Evolutionary conservation across 1,139 yeast species (phyloP).

Genomic region (Arxiozyma heterogenica): DNA sequence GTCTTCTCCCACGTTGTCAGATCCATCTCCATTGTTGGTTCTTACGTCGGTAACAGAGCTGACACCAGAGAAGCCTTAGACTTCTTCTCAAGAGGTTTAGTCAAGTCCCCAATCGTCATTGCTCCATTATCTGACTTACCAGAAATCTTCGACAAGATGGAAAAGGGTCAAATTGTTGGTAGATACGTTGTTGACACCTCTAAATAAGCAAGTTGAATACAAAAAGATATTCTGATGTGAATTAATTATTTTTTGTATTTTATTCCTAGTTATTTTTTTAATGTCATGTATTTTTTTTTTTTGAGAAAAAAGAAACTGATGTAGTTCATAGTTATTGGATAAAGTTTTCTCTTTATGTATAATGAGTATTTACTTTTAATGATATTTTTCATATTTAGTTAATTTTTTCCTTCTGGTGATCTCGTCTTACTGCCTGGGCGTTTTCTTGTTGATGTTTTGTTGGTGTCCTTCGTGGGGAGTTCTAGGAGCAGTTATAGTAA

Average conservation of each 20-base stretch:
- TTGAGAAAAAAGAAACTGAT: too few relatives aligned
- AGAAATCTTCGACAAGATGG: constrained; percentile 48
- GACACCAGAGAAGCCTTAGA: constrained; percentile 62
- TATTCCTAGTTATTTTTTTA: not conserved
- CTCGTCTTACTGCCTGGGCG: too few relatives aligned
- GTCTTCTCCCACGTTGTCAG: constrained; percentile 51
- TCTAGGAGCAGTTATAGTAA: too few relatives aligned
- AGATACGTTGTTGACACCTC: constrained; percentile 57
- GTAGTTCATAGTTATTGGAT: not conserved
- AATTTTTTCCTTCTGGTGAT: too few relatives aligned
- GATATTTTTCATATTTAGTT: not conserved
- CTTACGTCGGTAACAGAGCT: constrained; percentile 67
- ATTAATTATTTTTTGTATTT: not conserved
- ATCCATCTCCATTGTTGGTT: constrained; percentile 49
- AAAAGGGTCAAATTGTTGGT: constrained; percentile 52
- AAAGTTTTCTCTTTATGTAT: not conserved
- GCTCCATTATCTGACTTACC: constrained; percentile 52
- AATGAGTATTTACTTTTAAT: not conserved
- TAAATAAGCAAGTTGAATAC: constrained; percentile 10
- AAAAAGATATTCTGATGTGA: not conserved
- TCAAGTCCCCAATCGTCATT: constrained; percentile 52
- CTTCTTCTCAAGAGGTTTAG: constrained; percentile 55
- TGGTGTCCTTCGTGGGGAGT: too few relatives aligned
- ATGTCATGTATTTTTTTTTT: constrained; percentile 1
- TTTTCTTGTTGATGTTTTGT: too few relatives aligned